These are phyloP conservation scores for Galeopsis tetrahit DNA, from an alignment of 257 asterid species.

Conservation along the genomic window DNA sequence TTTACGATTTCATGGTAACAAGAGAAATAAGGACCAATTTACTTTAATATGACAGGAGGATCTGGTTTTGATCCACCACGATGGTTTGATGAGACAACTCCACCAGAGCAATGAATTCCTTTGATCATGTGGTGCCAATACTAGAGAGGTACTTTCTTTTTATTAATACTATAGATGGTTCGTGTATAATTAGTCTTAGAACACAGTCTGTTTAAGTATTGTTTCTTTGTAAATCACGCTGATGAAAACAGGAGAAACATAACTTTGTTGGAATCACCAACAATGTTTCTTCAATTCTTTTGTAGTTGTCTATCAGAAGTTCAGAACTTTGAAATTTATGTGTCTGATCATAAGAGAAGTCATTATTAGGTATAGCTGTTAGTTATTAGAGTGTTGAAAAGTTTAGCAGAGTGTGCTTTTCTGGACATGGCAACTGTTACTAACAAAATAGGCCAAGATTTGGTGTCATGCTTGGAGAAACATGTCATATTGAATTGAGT, in stretches of 20 bases:
- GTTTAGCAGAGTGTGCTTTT: not conserved
- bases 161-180: conserved; percentile 21
- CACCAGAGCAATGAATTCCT: conserved; percentile 46
- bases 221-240: not conserved
- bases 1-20: not conserved
- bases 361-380: not conserved
- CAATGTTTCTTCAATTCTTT: not conserved
- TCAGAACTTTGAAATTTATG: not conserved
- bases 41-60: conserved; percentile 57
- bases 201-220: not conserved
- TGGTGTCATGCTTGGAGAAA: not conserved
- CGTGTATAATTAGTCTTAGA: not conserved
- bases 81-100: conserved; percentile 78
- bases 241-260: not conserved
- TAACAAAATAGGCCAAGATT: not conserved
- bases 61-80: conserved; percentile 96
- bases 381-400: not conserved
- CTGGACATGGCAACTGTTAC: not conserved
- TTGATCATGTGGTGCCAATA: conserved; percentile 10
- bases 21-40: not conserved
- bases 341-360: not conserved
- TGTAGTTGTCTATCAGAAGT: not conserved
- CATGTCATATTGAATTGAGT: not conserved
- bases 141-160: conserved; percentile 24
- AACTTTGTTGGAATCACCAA: not conserved